Conservation (phyloP, 176 grass and related monocot genomes). For the Triticum urartu region DNA sequence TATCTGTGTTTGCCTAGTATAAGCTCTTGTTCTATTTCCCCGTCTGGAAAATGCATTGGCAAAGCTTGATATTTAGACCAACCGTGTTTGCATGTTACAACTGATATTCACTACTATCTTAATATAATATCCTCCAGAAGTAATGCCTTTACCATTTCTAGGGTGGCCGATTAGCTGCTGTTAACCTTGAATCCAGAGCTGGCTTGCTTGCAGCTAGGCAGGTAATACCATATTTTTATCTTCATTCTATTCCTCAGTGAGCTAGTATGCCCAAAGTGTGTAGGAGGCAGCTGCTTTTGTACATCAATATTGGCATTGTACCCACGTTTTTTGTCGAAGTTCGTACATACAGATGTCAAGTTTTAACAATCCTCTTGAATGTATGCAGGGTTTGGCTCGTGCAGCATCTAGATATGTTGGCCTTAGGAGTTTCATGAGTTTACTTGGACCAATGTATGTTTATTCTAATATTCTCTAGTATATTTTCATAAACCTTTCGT, state of each 20-base stretch:
- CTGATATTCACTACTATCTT: not conserved
- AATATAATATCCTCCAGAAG: not conserved
- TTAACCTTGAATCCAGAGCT: constrained; percentile 76
- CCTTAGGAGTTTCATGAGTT: constrained; percentile 76
- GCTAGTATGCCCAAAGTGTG: too few relatives aligned
- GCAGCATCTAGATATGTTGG: constrained; percentile 76
- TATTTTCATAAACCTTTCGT: not conserved
- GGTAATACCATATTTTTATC: constrained; percentile 44
- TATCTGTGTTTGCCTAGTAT: not conserved
- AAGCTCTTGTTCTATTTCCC: not conserved
- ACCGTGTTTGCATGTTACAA: not conserved
- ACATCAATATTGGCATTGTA: constrained; percentile 9
- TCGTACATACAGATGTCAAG: not conserved
- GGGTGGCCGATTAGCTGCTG: constrained; percentile 81
- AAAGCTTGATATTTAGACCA: not conserved
- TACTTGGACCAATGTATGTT: constrained; percentile 86
- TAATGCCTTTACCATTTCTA: constrained; percentile 33
- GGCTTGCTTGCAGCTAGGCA: constrained; percentile 82
- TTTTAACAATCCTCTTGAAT: constrained; percentile 24
- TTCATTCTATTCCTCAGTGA: too few relatives aligned
- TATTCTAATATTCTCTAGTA: constrained; percentile 19
- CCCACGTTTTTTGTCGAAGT: not conserved
- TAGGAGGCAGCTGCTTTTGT: not conserved
- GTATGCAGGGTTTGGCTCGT: constrained; percentile 66
- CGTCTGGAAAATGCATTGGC: not conserved